Conservation (phyloP, 129 eudicot species). For the Calendula officinalis region DNA sequence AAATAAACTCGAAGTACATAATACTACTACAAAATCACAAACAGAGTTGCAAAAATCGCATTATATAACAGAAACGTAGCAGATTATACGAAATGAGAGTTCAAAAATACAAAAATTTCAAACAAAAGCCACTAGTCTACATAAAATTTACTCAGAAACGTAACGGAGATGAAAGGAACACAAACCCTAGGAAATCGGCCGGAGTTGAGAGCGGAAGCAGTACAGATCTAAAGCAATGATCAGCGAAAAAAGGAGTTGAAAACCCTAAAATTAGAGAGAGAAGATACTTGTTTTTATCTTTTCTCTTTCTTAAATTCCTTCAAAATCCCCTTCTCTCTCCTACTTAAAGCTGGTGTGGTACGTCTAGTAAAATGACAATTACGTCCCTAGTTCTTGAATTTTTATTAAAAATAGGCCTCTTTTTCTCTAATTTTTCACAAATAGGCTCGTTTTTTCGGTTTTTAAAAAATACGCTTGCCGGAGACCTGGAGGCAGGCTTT, state of each 20-base stretch:
- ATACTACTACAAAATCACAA: not conserved
- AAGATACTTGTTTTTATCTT: not conserved
- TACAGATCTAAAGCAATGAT: slow-evolving; percentile 17
- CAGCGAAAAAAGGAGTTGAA: slow-evolving; percentile 1
- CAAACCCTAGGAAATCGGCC: slow-evolving; percentile 21
- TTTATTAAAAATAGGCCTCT: too few species aligned
- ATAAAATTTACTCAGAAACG: too few species aligned
- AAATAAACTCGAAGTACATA: not conserved
- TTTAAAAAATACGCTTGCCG: too few species aligned
- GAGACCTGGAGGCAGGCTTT: too few species aligned
- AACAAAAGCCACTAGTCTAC: not conserved
- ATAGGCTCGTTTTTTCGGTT: too few species aligned
- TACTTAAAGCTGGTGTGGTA: too few species aligned
- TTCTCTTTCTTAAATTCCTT: too few species aligned
- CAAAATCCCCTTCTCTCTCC: too few species aligned
- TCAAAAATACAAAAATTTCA: not conserved
- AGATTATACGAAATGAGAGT: slow-evolving; percentile 7
- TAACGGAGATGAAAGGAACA: not conserved
- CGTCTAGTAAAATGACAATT: too few species aligned
- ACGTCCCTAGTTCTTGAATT: too few species aligned
- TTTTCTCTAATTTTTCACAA: too few species aligned
- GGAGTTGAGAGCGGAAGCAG: slow-evolving; percentile 7
- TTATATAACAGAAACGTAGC: not conserved
- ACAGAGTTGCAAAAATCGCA: not conserved
- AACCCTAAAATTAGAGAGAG: slow-evolving; percentile 31